Evolutionary conservation across 2,329 filamentous ascomycete species (phyloP).

Genomic region (Cladophialophora chaetospira): DNA sequence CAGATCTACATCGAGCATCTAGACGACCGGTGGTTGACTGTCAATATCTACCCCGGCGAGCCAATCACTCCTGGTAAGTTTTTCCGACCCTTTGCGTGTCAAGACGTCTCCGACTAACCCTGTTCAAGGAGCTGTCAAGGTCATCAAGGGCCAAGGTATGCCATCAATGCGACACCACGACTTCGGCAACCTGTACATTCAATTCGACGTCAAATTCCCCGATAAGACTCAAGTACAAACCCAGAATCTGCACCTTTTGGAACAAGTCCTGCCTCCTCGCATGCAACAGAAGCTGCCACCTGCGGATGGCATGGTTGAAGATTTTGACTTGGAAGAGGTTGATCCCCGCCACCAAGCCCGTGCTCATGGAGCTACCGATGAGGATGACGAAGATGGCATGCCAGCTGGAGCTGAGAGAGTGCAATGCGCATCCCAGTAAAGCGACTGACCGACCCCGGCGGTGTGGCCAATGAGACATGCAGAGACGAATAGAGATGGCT

Average conservation of each 20-base stretch:
- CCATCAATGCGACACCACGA: conserved; percentile 94
- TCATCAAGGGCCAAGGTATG: conserved; percentile 96
- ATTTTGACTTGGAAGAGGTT: conserved; percentile 81
- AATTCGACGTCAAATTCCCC: conserved; percentile 97
- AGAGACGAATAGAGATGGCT: conserved; percentile 3
- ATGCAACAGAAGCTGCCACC: conserved; percentile 68
- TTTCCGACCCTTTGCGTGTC: neutral
- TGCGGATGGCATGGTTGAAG: conserved; percentile 85
- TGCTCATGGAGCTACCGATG: conserved; percentile 66
- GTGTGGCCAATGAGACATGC: conserved; percentile 6
- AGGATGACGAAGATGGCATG: conserved; percentile 64
- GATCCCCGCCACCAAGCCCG: conserved; percentile 67
- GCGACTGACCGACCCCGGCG: neutral
- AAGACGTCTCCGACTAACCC: conserved; percentile 12
- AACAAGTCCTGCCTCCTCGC: conserved; percentile 78
- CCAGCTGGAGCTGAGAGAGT: conserved; percentile 53
- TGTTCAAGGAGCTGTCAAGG: conserved; percentile 76
- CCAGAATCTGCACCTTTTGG: conserved; percentile 74
- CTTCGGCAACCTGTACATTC: conserved; percentile 92
- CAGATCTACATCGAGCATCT: conserved; percentile 92
- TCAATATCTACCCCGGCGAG: conserved; percentile 91
- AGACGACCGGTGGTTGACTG: conserved; percentile 92
- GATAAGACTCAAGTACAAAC: conserved; percentile 63
- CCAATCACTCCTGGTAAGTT: conserved; percentile 84
- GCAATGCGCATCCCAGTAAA: conserved; percentile 56